A percentile compares a stretch with the other conserved stretches of the same genome.
phyloP scores from a whole-genome alignment of 1,284 basidiomycete species.

The Flammula alnicola region DNA sequence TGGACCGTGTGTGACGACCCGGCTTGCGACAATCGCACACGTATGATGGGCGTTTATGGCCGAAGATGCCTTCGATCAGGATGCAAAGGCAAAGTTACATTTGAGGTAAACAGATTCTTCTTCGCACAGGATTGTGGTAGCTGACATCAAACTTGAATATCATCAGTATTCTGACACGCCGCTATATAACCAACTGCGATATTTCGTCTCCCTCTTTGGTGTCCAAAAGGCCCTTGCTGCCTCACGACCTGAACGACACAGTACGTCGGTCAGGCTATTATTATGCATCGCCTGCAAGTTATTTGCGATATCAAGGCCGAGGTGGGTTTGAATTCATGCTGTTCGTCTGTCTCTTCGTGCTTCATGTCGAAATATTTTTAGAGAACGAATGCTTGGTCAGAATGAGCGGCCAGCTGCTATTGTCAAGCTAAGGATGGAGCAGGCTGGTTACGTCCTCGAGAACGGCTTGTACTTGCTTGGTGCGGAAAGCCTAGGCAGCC shows the following conservation, averaged over 20 bases:
- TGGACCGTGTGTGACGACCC: conserved; percentile 90
- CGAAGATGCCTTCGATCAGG: conserved; percentile 72
- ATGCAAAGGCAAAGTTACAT: conserved; percentile 72
- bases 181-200: conserved; percentile 88
- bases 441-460: no score
- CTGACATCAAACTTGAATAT: conserved; percentile 5
- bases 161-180: conserved; percentile 80
- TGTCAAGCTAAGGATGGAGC: no score
- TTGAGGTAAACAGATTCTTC: conserved; percentile 64
- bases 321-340: no score
- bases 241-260: conserved; percentile 47
- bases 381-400: no score
- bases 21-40: conserved; percentile 83
- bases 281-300: neutral
- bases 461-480: no score
- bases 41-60: conserved; percentile 93
- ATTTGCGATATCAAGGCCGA: conserved; percentile 47
- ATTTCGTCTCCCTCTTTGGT: conserved; percentile 81
- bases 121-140: neutral
- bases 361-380: conserved; percentile 83
- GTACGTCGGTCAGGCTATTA: conserved; percentile 40
- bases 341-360: conserved; percentile 47
- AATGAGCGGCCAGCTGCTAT: no score
- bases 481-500: no score
- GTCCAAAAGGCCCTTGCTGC: conserved; percentile 63